Base-by-base conservation (phyloP, 805 yeast species). In the Starmerella apis region DNA sequence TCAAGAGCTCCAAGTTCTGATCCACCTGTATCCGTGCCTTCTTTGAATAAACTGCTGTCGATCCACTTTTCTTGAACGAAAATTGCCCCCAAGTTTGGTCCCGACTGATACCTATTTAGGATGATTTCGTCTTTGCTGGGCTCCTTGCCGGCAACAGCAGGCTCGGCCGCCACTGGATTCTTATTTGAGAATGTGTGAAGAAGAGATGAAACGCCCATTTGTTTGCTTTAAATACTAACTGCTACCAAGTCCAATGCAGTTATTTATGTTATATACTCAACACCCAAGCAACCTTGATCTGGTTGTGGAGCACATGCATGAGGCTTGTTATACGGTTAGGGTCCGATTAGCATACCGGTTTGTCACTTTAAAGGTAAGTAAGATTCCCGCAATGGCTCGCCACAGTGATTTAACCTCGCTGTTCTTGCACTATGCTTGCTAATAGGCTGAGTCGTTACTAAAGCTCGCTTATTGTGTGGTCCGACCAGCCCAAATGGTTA, bases 21-120 rank as follows among this genome's bases (percentile, higher is more conserved):
- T 7, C 67, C 74, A 18, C 69, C 71, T 3, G 42, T 22, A 18
- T 56, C 46, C 2, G 84, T 72, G 23, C 75, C 75, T 19, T 76
- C 77, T 3, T 74, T 71, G 59, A 84, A 83, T 49, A 81, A 65
- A 36, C 73, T 68, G 49, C 76, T 81, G 63, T 68, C 83, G 31
- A 86, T 84, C 80, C 85, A 88, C 58, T 79, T 80, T 62, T 88
- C 96, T 42, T 78, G 71, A 1, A 87, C 80, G 63, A 87, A 88
- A 50, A 82, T 65, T 0, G 87, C 75, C 0, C 97, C 97, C 36
- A 88, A 68, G 64, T 87, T 88, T 28, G 85, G 94, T 6, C 96
- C 97, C 61, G 76, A 79, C 61, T 85, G 84, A 57, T 68, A 64
- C 30, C 72, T 57, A 32, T 56, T 53, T 39, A 62, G 64, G 50